Evolutionary conservation across 805 yeast species (phyloP).

Genomic region (Novakomyces olei): DNA sequence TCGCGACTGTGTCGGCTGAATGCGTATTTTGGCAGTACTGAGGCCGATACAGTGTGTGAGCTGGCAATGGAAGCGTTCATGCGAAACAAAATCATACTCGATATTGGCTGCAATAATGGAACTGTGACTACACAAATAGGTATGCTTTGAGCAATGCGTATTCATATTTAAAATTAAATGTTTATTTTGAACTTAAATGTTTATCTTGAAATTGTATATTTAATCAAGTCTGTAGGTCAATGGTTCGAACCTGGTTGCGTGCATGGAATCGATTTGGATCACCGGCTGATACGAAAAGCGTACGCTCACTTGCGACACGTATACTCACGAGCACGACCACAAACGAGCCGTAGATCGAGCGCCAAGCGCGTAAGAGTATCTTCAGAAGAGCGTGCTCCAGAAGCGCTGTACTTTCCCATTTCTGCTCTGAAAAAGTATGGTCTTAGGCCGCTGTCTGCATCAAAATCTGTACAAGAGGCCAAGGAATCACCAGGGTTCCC

Average conservation of each 20-base stretch:
- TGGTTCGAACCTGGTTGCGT: neutral
- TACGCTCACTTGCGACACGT: neutral
- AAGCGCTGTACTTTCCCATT: neutral
- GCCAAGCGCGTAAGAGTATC: too few relatives aligned
- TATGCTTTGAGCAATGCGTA: too few relatives aligned
- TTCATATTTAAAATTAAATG: too few relatives aligned
- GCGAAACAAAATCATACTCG: constrained; percentile 25
- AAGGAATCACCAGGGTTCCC: neutral
- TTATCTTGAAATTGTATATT: too few relatives aligned
- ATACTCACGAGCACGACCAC: constrained; percentile 1
- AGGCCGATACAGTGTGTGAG: too few relatives aligned
- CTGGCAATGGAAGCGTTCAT: too few relatives aligned
- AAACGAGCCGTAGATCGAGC: too few relatives aligned
- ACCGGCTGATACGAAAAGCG: constrained; percentile 1
- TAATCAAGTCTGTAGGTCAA: too few relatives aligned
- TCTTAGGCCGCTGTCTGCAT: neutral
- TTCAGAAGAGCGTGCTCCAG: neutral
- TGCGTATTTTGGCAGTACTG: too few relatives aligned
- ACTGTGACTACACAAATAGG: constrained; percentile 1
- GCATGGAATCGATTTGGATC: constrained; percentile 1
- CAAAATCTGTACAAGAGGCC: neutral
- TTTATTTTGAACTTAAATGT: too few relatives aligned
- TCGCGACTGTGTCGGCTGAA: too few relatives aligned
- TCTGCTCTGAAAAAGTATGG: constrained; percentile 1
- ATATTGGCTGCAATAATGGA: constrained; percentile 1